Conservation (phyloP, 768 basidiomycete genomes). For the Galerina sulciceps region DNA sequence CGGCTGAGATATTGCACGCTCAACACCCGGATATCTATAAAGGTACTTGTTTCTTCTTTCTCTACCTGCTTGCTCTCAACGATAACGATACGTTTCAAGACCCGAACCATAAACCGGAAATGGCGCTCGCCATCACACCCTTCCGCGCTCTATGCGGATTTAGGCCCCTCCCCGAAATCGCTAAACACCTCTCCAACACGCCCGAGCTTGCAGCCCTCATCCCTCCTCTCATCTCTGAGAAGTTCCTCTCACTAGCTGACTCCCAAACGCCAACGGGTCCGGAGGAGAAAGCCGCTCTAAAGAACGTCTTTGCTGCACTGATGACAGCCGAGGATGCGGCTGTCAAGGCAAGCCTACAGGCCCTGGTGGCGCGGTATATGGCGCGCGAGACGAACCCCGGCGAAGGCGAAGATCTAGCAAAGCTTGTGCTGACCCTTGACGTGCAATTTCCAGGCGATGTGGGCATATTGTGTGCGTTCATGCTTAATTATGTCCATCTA, state of each 20-base stretch:
- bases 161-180: constrained; percentile 77
- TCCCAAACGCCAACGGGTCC: constrained; percentile 46
- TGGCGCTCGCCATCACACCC: constrained; percentile 94
- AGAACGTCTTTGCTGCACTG: constrained; percentile 76
- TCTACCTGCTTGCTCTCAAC: not conserved
- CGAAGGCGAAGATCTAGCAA: constrained; percentile 50
- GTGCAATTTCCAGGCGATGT: constrained; percentile 90
- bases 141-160: constrained; percentile 95
- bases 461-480: constrained; percentile 88
- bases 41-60: constrained; percentile 52
- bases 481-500: constrained; percentile 86
- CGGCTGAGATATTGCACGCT: constrained; percentile 71
- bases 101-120: constrained; percentile 97
- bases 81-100: constrained; percentile 47
- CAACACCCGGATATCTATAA: constrained; percentile 87
- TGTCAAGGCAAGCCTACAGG: constrained; percentile 58
- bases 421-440: constrained; percentile 66
- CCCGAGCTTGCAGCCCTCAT: constrained; percentile 82
- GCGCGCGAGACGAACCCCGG: constrained; percentile 36
- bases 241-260: constrained; percentile 53
- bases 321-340: constrained; percentile 74
- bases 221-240: constrained; percentile 51
- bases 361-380: constrained; percentile 68
- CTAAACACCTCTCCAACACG: constrained; percentile 62
- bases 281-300: constrained; percentile 66